Evolutionary conservation across 352 stramenopile species (phyloP).

Genomic region (Pythium phragmitis): DNA sequence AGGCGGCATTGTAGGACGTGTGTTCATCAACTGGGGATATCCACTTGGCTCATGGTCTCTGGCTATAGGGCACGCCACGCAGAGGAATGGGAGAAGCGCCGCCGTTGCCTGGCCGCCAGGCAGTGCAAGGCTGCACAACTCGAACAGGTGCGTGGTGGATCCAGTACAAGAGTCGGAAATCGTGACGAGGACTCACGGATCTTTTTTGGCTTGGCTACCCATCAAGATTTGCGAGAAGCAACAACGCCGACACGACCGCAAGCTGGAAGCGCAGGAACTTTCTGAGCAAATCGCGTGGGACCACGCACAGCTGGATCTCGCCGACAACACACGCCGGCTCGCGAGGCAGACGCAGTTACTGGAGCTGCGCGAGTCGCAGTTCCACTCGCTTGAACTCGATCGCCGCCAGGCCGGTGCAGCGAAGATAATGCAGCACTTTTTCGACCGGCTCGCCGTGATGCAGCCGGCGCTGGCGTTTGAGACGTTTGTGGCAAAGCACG

Average conservation of each 20-base stretch:
- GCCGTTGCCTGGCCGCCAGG: conserved; percentile 1
- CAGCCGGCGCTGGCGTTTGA: conserved; percentile 35
- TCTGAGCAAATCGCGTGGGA: conserved; percentile 43
- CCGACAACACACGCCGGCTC: conserved; percentile 15
- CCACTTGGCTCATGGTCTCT: not conserved
- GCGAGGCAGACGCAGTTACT: conserved; percentile 14
- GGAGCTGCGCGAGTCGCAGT: conserved; percentile 27
- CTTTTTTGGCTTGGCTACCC: too few relatives aligned
- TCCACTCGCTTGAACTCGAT: conserved; percentile 31
- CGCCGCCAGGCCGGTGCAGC: conserved; percentile 30
- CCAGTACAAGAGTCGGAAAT: not conserved
- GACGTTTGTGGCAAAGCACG: conserved; percentile 26
- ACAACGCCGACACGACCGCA: conserved; percentile 24
- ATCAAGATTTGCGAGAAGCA: conserved; percentile 29
- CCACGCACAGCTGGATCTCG: conserved; percentile 28
- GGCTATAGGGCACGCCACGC: not conserved
- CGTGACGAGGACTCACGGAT: not conserved
- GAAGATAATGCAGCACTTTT: conserved; percentile 40
- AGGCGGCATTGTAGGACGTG: conserved; percentile 9
- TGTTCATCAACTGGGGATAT: not conserved
- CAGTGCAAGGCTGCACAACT: conserved; percentile 30
- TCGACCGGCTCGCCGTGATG: conserved; percentile 41
- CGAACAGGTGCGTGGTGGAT: conserved; percentile 25
- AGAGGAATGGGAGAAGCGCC: conserved; percentile 16
- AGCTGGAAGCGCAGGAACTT: conserved; percentile 30